Evolutionary conservation across 2,329 filamentous ascomycete genomes (phyloP).

Genomic region (Aspergillus clavatus): DNA sequence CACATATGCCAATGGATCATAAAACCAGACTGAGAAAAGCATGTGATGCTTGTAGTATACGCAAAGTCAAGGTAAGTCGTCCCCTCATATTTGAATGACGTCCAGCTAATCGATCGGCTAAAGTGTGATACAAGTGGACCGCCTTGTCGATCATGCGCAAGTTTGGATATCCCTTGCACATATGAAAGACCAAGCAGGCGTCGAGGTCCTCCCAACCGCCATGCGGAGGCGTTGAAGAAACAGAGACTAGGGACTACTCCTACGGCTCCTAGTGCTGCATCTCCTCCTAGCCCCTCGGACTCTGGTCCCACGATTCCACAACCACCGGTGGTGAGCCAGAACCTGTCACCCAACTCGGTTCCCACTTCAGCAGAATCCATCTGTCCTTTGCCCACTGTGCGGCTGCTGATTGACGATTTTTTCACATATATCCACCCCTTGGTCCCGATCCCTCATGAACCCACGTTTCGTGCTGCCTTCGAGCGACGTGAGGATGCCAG

Average conservation of each 20-base stretch:
- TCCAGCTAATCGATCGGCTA: constrained; percentile 3
- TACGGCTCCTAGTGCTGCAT: constrained; percentile 5
- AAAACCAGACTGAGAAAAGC: constrained; percentile 47
- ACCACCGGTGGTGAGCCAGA: constrained; percentile 8
- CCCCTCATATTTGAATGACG: background rate
- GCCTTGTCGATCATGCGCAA: constrained; percentile 60
- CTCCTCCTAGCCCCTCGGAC: constrained; percentile 41
- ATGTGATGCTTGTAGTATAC: constrained; percentile 50
- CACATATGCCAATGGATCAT: constrained; percentile 29
- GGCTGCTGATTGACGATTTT: constrained; percentile 43
- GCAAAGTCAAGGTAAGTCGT: constrained; percentile 49
- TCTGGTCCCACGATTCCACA: constrained; percentile 39
- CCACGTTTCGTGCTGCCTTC: constrained; percentile 42
- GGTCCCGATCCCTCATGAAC: constrained; percentile 44
- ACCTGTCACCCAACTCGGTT: constrained; percentile 33
- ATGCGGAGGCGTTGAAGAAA: constrained; percentile 63
- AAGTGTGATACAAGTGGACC: constrained; percentile 64
- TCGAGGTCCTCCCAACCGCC: constrained; percentile 61
- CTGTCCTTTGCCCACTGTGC: constrained; percentile 38
- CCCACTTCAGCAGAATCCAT: constrained; percentile 48
- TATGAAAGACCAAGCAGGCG: constrained; percentile 60
- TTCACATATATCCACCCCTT: constrained; percentile 47
- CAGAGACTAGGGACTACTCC: constrained; percentile 45
- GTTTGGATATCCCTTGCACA: constrained; percentile 63
- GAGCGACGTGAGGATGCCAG: constrained; percentile 40